Conservation (phyloP, 2,329 filamentous ascomycete genomes). For the Fusarium marasasianum region DNA sequence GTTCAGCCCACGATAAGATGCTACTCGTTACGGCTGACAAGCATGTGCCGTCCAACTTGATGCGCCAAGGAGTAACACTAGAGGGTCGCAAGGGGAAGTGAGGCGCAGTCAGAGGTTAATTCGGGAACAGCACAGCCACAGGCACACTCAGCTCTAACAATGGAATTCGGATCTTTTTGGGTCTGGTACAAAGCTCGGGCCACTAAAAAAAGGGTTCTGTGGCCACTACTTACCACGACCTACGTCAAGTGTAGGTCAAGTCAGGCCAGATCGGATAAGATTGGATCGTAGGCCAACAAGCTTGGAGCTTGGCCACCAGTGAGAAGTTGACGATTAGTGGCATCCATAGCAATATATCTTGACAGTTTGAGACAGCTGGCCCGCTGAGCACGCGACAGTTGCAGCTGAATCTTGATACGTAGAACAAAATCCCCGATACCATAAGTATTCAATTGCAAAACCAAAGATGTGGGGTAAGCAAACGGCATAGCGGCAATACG, state of each 20-base stretch:
- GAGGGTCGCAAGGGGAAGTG: slow-evolving; percentile 14
- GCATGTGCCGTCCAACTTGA: slow-evolving; percentile 13
- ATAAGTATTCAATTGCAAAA: slow-evolving; percentile 2
- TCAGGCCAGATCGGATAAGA: slow-evolving; percentile 21
- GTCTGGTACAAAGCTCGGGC: slow-evolving; percentile 25
- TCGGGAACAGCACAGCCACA: slow-evolving; percentile 38
- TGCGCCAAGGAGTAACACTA: not conserved
- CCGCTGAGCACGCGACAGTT: slow-evolving; percentile 14
- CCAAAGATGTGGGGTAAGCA: slow-evolving; percentile 26
- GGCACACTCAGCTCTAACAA: not conserved
- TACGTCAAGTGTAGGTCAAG: slow-evolving; percentile 14
- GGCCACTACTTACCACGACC: slow-evolving; percentile 18
- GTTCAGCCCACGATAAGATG: slow-evolving; percentile 21
- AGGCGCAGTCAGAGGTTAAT: slow-evolving; percentile 33
- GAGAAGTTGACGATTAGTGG: slow-evolving; percentile 6
- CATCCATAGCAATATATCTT: not conserved
- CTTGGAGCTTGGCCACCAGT: slow-evolving; percentile 32
- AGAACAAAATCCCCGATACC: not conserved
- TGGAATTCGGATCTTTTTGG: slow-evolving; percentile 1
- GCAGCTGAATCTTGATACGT: not conserved
- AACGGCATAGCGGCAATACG: slow-evolving; percentile 35
- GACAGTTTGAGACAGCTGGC: not conserved
- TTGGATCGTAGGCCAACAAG: slow-evolving; percentile 14
- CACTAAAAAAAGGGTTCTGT: slow-evolving; percentile 35
- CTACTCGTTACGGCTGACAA: slow-evolving; percentile 29